phyloP scores from a whole-genome alignment of 176 grass and related monocot genomes.

The Cenchrus purpureus region DNA sequence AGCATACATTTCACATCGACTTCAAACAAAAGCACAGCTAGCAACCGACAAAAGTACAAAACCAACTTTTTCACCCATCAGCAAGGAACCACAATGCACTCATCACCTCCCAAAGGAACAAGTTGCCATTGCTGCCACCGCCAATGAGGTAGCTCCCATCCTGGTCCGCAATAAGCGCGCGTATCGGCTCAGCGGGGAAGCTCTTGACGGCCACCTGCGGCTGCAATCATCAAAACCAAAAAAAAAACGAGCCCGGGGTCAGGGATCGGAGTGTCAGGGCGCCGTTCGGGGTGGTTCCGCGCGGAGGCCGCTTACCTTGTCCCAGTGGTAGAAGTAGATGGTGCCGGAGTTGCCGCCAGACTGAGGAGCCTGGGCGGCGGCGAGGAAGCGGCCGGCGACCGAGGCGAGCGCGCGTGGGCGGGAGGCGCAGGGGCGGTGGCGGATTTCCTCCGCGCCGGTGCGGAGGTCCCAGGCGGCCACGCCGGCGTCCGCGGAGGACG shows the following conservation, averaged over 20 bases:
- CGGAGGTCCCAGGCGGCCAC: constrained; percentile 67
- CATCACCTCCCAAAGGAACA: constrained; percentile 89
- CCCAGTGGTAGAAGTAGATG: constrained; percentile 85
- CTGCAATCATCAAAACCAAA: constrained; percentile 47
- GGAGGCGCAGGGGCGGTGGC: constrained; percentile 61
- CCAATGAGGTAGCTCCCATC: constrained; percentile 88
- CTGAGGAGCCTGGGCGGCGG: constrained; percentile 55
- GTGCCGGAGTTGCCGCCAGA: constrained; percentile 49
- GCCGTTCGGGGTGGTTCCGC: background rate
- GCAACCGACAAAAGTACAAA: background rate
- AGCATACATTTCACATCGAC: background rate
- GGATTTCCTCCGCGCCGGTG: constrained; percentile 60
- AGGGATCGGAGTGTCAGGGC: background rate
- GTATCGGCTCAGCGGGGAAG: constrained; percentile 87
- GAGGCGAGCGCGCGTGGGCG: constrained; percentile 50
- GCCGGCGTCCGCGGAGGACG: constrained; percentile 60
- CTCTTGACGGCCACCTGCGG: constrained; percentile 76
- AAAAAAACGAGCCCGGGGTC: background rate
- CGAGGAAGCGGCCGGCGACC: constrained; percentile 69
- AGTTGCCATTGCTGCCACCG: constrained; percentile 67
- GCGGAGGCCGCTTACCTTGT: constrained; percentile 52
- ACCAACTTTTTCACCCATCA: background rate
- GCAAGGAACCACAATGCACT: constrained; percentile 22
- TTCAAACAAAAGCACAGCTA: background rate
- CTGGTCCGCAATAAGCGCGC: constrained; percentile 63